These are phyloP conservation scores for Cenococcum geophilum DNA, from an alignment of 495 filamentous ascomycete species.

Conservation along the genomic window DNA sequence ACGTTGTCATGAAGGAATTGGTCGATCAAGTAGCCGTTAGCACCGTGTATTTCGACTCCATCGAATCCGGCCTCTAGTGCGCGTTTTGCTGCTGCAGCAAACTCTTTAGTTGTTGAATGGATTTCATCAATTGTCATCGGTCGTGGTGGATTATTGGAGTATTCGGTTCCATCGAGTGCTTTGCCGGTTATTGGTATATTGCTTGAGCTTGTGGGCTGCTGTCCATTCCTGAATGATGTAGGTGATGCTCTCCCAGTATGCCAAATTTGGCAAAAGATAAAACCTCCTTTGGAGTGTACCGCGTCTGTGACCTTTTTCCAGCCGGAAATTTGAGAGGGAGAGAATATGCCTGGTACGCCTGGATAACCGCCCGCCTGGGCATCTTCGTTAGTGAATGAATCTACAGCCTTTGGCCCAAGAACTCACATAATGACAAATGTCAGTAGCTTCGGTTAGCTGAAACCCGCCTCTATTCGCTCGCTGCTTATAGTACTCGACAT, in stretches of 20 bases:
- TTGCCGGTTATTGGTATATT: slow-evolving; percentile 28
- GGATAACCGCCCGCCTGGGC: slow-evolving; percentile 28
- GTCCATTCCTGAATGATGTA: slow-evolving; percentile 20
- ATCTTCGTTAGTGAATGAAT: neutral
- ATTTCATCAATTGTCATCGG: slow-evolving; percentile 30
- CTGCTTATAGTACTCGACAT: slow-evolving; percentile 29
- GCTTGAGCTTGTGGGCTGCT: slow-evolving; percentile 25
- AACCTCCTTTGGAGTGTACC: slow-evolving; percentile 29
- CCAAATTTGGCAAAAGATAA: slow-evolving; percentile 29
- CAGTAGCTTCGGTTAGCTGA: slow-evolving; percentile 29
- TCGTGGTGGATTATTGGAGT: slow-evolving; percentile 21
- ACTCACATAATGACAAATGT: slow-evolving; percentile 29
- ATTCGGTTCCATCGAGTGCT: slow-evolving; percentile 24
- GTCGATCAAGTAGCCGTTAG: slow-evolving; percentile 52
- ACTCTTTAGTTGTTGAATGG: slow-evolving; percentile 23
- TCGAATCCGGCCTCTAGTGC: slow-evolving; percentile 29
- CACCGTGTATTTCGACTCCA: slow-evolving; percentile 42
- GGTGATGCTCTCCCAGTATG: slow-evolving; percentile 28
- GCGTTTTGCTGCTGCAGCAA: slow-evolving; percentile 26
- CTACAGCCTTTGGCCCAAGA: neutral
- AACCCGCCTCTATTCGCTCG: slow-evolving; percentile 28
- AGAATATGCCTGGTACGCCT: slow-evolving; percentile 26
- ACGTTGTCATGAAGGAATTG: slow-evolving; percentile 50
- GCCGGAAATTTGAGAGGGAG: slow-evolving; percentile 22
- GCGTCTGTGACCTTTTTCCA: slow-evolving; percentile 33